Evolutionary conservation across 2,329 filamentous ascomycete genomes (phyloP).

Genomic region (Epichloe scottii): DNA sequence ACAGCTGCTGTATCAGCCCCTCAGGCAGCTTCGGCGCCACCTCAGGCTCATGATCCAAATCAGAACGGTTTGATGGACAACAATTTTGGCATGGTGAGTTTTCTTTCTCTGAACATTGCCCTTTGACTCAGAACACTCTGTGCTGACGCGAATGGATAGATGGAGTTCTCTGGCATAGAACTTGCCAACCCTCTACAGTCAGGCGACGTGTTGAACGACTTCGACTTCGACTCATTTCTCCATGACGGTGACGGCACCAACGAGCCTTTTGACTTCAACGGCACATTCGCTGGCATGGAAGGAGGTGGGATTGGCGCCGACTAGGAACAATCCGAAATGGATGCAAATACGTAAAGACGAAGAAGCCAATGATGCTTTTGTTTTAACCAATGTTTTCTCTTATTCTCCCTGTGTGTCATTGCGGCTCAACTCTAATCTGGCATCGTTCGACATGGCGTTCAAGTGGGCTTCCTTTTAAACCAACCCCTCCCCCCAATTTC

Average conservation of each 20-base stretch:
- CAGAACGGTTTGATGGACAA: slow-evolving; percentile 39
- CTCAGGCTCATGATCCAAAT: slow-evolving; percentile 31
- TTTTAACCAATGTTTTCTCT: slow-evolving; percentile 12
- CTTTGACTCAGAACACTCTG: neutral
- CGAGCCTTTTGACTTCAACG: slow-evolving; percentile 41
- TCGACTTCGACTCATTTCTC: slow-evolving; percentile 57
- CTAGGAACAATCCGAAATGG: slow-evolving; percentile 17
- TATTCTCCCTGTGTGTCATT: slow-evolving; percentile 10
- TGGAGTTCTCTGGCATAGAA: slow-evolving; percentile 37
- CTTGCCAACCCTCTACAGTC: slow-evolving; percentile 42
- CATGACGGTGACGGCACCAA: slow-evolving; percentile 37
- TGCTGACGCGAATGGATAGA: slow-evolving; percentile 15
- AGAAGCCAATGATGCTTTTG: slow-evolving; percentile 1
- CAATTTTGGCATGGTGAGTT: slow-evolving; percentile 32
- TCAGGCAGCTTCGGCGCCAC: slow-evolving; percentile 17
- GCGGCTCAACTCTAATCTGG: slow-evolving; percentile 25
- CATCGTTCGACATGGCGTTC: slow-evolving; percentile 29
- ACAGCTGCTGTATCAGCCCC: slow-evolving; percentile 17
- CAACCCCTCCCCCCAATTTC: too few species aligned
- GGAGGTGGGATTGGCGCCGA: slow-evolving; percentile 46
- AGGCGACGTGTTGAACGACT: slow-evolving; percentile 49
- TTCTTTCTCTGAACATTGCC: neutral
- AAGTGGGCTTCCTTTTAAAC: slow-evolving; percentile 11
- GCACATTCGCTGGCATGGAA: slow-evolving; percentile 39
- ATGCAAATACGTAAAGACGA: neutral